Percentiles rank a stretch among this genome's conserved stretches.
These are phyloP conservation scores for Hippophae rhamnoides DNA, from an alignment of 306 rosid species.

Conservation along the genomic window DNA sequence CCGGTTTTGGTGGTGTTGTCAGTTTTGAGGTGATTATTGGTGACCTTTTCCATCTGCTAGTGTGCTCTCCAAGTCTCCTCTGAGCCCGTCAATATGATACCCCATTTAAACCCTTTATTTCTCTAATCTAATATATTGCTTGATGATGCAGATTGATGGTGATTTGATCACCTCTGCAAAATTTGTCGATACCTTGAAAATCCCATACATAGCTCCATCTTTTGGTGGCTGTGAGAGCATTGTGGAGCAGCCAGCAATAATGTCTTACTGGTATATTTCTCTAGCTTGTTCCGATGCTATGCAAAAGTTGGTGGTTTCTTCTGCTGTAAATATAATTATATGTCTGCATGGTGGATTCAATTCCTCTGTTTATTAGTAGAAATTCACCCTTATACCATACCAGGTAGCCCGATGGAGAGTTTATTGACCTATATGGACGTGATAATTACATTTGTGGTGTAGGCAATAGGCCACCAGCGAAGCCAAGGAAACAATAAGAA, in stretches of 20 bases:
- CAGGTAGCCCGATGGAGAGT: background rate
- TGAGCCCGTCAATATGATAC: background rate
- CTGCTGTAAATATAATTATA: background rate
- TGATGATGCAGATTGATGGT: conserved; percentile 64
- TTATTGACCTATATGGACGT: background rate
- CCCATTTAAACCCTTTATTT: background rate
- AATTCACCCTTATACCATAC: too few relatives aligned
- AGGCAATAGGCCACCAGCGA: too few relatives aligned
- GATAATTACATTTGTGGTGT: too few relatives aligned
- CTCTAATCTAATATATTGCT: conserved; percentile 2
- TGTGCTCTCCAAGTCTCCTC: background rate
- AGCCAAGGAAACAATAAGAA: too few relatives aligned
- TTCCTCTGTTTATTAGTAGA: background rate
- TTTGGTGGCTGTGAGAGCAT: conserved; percentile 99
- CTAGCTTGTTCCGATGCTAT: background rate
- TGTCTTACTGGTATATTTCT: conserved; percentile 72
- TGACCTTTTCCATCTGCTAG: background rate
- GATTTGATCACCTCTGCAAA: conserved; percentile 53
- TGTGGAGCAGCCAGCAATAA: conserved; percentile 88
- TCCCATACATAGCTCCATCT: conserved; percentile 92
- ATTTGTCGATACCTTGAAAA: conserved; percentile 72
- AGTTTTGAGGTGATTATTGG: conserved; percentile 68
- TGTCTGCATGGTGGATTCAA: background rate
- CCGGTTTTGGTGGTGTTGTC: conserved; percentile 95
- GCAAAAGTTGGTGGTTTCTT: background rate